Conservation (phyloP, 306 rosid species). For the Pyrus betulifolia region DNA sequence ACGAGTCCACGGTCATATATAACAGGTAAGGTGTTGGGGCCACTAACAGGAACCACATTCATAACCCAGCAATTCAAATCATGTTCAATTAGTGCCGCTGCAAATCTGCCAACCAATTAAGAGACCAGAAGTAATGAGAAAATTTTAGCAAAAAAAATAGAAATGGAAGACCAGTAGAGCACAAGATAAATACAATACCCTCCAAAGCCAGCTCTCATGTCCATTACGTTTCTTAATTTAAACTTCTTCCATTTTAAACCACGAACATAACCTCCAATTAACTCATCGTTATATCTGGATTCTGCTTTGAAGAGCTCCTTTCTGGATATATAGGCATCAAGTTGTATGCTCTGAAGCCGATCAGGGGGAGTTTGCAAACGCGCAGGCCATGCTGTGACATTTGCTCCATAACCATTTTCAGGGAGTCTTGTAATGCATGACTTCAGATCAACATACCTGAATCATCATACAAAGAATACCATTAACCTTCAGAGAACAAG, state of each 20-base stretch:
- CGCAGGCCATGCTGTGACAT: constrained; percentile 65
- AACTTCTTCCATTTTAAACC: constrained; percentile 61
- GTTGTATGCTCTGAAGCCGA: constrained; percentile 79
- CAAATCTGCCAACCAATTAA: constrained; percentile 61
- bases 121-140: constrained; percentile 13
- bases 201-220: constrained; percentile 99
- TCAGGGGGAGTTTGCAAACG: constrained; percentile 76
- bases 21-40: constrained; percentile 92
- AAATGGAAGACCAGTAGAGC: neutral
- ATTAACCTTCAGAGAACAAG: constrained; percentile 7
- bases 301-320: constrained; percentile 84
- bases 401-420: constrained; percentile 57
- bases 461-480: constrained; percentile 17
- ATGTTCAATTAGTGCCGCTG: constrained; percentile 58
- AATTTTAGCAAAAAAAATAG: neutral
- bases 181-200: constrained; percentile 48
- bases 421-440: constrained; percentile 81
- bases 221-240: constrained; percentile 80
- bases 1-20: constrained; percentile 90
- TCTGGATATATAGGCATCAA: constrained; percentile 75
- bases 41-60: constrained; percentile 92
- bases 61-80: constrained; percentile 76
- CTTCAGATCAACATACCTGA: constrained; percentile 78
- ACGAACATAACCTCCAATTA: constrained; percentile 53
- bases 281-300: constrained; percentile 68